A percentile compares a stretch with the other conserved stretches of the same genome.
phyloP scores from a whole-genome alignment of 257 asterid species.

The Ophiorrhiza pumila region DNA sequence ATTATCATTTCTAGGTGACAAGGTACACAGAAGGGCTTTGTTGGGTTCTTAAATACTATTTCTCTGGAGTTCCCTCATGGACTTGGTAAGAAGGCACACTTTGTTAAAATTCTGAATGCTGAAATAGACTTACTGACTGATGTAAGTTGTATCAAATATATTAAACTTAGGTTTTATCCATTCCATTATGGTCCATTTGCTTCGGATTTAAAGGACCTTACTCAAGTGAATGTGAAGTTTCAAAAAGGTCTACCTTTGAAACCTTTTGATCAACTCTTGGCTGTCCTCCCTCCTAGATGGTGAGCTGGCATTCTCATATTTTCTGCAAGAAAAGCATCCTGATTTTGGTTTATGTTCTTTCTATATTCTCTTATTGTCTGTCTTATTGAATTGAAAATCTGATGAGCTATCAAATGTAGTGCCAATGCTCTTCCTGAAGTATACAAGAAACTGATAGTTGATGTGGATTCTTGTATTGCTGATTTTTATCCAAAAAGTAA shows the following conservation, averaged over 20 bases:
- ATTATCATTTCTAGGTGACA: conserved; percentile 31
- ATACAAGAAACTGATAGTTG: conserved; percentile 42
- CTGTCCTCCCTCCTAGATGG: conserved; percentile 66
- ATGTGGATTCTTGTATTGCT: conserved; percentile 31
- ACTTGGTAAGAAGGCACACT: conserved; percentile 40
- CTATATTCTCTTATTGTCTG: not conserved
- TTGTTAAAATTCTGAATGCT: not conserved
- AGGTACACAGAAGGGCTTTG: conserved; percentile 58
- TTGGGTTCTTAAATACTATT: conserved; percentile 65
- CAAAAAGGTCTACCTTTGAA: conserved; percentile 48
- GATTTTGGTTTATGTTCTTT: not conserved
- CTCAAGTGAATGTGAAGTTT: conserved; percentile 38
- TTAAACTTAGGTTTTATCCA: conserved; percentile 51
- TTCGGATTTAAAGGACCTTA: conserved; percentile 56
- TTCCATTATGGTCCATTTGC: conserved; percentile 56
- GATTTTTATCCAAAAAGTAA: conserved; percentile 52
- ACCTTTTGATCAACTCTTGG: conserved; percentile 67
- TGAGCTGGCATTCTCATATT: conserved; percentile 3
- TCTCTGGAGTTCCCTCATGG: conserved; percentile 63
- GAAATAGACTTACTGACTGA: not conserved
- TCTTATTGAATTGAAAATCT: not conserved
- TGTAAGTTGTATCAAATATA: not conserved
- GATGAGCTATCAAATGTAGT: conserved; percentile 22
- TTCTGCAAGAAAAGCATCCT: not conserved
- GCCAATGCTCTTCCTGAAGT: conserved; percentile 50